Percentiles rank a stretch among this genome's conserved stretches.
These are phyloP conservation scores for Pelargonium myrrhifolium DNA, from an alignment of 441 rosid genomes.

Conservation along the genomic window DNA sequence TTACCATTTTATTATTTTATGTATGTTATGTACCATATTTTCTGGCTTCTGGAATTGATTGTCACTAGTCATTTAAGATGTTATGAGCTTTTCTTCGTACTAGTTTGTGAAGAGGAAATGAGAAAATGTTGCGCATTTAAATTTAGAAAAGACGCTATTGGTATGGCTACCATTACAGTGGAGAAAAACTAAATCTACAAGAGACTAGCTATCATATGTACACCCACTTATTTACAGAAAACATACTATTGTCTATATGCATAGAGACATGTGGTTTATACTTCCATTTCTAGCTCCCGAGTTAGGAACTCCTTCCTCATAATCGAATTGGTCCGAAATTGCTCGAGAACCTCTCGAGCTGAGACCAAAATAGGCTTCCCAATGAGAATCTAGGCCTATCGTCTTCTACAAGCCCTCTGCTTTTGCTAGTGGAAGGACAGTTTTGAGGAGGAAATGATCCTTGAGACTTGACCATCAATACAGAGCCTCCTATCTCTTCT, in stretches of 20 bases:
- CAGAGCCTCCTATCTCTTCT: conserved; percentile 52
- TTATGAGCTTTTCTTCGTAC: too few relatives aligned
- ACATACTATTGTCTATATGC: neutral
- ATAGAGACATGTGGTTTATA: neutral
- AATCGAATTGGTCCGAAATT: conserved; percentile 43
- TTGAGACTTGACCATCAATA: conserved; percentile 31
- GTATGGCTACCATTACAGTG: neutral
- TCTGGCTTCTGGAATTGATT: neutral
- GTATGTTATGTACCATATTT: neutral
- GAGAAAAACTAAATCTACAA: neutral
- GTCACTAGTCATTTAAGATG: neutral
- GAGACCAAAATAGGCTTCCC: conserved; percentile 69
- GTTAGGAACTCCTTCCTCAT: neutral
- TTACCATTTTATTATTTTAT: conserved; percentile 10
- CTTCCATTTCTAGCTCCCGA: neutral
- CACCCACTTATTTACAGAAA: neutral
- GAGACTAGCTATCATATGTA: neutral
- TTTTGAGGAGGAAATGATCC: conserved; percentile 16
- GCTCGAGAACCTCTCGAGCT: conserved; percentile 51
- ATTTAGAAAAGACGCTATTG: neutral
- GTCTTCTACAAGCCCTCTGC: conserved; percentile 11
- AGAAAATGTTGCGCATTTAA: neutral
- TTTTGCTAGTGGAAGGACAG: neutral
- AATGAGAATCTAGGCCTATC: conserved; percentile 45
- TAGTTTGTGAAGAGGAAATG: too few relatives aligned